Evolutionary conservation across 441 rosid species (phyloP).

Genomic region (Arabidopsis hybrid): DNA sequence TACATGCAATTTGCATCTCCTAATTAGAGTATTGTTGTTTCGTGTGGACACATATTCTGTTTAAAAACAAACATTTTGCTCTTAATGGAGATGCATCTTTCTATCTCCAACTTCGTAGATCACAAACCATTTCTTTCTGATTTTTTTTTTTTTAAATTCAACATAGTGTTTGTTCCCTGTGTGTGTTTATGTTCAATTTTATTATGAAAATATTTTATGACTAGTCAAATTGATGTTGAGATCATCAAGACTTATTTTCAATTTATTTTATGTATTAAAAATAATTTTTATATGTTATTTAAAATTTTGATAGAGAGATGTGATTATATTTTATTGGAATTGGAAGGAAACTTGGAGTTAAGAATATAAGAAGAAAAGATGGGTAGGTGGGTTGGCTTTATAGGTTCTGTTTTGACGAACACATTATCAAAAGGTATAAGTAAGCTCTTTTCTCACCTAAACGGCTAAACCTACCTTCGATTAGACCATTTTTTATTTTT

Average conservation of each 20-base stretch:
- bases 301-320: neutral
- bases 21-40: constrained; percentile 17
- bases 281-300: neutral
- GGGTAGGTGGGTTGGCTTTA: constrained; percentile 36
- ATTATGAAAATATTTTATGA: neutral
- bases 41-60: constrained; percentile 36
- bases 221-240: constrained; percentile 36
- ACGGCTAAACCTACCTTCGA: constrained; percentile 38
- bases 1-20: constrained; percentile 40
- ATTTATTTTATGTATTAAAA: neutral
- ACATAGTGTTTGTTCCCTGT: neutral
- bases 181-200: neutral
- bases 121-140: neutral
- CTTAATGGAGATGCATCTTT: constrained; percentile 18
- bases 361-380: neutral
- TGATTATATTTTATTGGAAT: neutral
- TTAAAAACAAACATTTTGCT: constrained; percentile 24
- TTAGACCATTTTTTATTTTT: constrained; percentile 4
- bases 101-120: constrained; percentile 26
- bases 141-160: neutral
- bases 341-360: constrained; percentile 9
- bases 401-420: constrained; percentile 40
- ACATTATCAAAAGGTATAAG: constrained; percentile 39
- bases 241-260: constrained; percentile 3
- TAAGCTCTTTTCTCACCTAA: constrained; percentile 37